Evolutionary conservation across 495 filamentous ascomycete genomes (phyloP).

Genomic region (Platismatia glauca): DNA sequence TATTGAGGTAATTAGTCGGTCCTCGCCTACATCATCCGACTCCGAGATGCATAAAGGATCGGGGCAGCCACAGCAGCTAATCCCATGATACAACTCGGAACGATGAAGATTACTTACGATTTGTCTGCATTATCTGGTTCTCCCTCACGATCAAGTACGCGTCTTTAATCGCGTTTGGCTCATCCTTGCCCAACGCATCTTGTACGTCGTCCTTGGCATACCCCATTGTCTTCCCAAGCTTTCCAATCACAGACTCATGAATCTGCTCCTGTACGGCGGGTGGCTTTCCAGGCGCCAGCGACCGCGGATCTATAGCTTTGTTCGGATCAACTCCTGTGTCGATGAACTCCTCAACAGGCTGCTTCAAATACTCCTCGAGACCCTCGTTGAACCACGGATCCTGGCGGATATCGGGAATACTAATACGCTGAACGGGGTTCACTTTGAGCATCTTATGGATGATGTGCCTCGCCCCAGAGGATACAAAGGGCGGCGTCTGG

Average conservation of each 20-base stretch:
- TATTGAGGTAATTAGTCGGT: conserved; percentile 18
- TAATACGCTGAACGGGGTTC: conserved; percentile 87
- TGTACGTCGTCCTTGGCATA: conserved; percentile 92
- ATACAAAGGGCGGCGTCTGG: conserved; percentile 78
- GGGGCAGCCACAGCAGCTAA: neutral
- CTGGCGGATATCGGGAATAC: conserved; percentile 84
- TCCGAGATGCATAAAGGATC: too few species aligned
- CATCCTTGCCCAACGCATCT: conserved; percentile 80
- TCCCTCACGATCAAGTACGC: conserved; percentile 96
- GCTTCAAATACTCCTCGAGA: conserved; percentile 74
- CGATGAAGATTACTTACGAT: conserved; percentile 48
- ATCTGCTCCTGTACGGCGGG: conserved; percentile 75
- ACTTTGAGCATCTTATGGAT: conserved; percentile 92
- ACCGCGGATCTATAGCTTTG: conserved; percentile 73
- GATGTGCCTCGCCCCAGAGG: conserved; percentile 69
- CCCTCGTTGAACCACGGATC: conserved; percentile 92
- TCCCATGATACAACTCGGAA: neutral
- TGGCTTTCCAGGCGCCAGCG: conserved; percentile 68
- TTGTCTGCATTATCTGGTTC: conserved; percentile 94
- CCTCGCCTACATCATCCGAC: neutral
- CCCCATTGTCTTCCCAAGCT: conserved; percentile 95
- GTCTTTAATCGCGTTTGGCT: conserved; percentile 97
- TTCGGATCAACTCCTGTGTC: conserved; percentile 87
- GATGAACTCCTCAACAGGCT: conserved; percentile 85
- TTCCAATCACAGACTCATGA: conserved; percentile 82